These are phyloP conservation scores for Begonia loranthoides DNA, from an alignment of 306 rosid genomes.

Conservation along the genomic window DNA sequence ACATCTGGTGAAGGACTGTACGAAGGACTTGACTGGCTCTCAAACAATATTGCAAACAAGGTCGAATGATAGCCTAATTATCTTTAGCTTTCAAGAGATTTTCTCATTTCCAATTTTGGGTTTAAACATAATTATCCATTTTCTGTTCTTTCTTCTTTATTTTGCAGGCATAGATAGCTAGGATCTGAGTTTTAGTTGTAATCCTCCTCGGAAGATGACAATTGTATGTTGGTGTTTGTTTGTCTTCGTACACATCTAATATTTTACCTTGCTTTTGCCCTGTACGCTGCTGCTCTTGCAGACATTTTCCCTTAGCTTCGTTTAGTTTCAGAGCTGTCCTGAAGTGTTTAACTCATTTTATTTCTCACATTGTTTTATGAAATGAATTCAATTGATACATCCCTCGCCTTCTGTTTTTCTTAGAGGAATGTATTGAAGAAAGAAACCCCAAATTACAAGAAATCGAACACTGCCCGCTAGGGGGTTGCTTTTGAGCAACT, in stretches of 20 bases:
- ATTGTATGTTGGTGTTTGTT: background rate
- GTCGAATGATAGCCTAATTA: conserved; percentile 5
- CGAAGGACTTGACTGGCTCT: conserved; percentile 69
- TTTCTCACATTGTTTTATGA: no score
- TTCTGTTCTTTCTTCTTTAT: background rate
- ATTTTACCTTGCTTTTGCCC: background rate
- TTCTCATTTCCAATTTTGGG: background rate
- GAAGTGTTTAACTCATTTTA: no score
- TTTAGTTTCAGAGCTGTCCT: no score
- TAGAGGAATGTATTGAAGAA: no score
- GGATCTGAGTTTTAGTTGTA: background rate
- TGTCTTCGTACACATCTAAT: background rate
- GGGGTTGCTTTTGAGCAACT: no score
- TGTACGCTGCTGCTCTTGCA: background rate
- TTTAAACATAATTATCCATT: background rate
- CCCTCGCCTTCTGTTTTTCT: no score
- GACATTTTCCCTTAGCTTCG: no score
- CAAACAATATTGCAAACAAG: conserved; percentile 57
- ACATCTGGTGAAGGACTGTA: conserved; percentile 68
- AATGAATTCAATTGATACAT: no score
- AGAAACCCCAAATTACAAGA: no score
- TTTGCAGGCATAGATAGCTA: background rate
- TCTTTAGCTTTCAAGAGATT: background rate
- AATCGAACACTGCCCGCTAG: no score
- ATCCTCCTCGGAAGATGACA: background rate